phyloP scores from a whole-genome alignment of 768 basidiomycete species.

The Bullera alba region DNA sequence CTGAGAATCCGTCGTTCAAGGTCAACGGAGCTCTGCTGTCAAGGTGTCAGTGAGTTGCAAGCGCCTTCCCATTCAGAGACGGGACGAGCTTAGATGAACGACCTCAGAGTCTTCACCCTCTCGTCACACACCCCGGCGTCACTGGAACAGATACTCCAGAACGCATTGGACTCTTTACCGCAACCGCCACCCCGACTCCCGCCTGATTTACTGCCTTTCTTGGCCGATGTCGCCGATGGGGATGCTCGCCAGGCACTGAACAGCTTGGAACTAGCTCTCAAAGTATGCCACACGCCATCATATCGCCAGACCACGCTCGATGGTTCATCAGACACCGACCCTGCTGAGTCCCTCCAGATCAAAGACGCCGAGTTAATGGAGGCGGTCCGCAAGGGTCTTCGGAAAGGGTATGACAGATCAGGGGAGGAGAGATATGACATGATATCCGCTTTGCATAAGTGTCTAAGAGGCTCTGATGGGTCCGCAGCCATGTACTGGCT shows the following conservation, averaged over 20 bases:
- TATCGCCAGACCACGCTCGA: constrained; percentile 6
- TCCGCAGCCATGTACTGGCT: constrained; percentile 82
- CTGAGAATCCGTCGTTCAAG: constrained; percentile 84
- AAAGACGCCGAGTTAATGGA: constrained; percentile 54
- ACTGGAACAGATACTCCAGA: constrained; percentile 55
- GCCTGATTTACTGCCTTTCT: constrained; percentile 35
- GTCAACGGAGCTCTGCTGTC: constrained; percentile 65
- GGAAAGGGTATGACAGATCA: constrained; percentile 66
- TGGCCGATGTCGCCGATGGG: constrained; percentile 50
- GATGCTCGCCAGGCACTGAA: constrained; percentile 74
- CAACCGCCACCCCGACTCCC: constrained; percentile 44
- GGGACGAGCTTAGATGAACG: too few species aligned
- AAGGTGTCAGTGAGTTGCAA: constrained; percentile 60
- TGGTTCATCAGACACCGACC: neutral
- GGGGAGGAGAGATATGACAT: constrained; percentile 73
- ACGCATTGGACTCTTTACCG: constrained; percentile 48
- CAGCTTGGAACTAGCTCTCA: constrained; percentile 63
- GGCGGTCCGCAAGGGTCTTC: constrained; percentile 49
- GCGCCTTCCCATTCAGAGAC: neutral
- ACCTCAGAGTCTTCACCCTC: constrained; percentile 62
- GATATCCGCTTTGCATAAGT: constrained; percentile 79
- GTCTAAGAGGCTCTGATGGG: constrained; percentile 67
- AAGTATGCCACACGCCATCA: constrained; percentile 28
- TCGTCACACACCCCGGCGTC: constrained; percentile 62
- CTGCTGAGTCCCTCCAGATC: constrained; percentile 27